Evolutionary conservation across 345 rosid genomes (phyloP), one percentile per base, ranked within the genome.

Genomic region (Viola odorata): DNA sequence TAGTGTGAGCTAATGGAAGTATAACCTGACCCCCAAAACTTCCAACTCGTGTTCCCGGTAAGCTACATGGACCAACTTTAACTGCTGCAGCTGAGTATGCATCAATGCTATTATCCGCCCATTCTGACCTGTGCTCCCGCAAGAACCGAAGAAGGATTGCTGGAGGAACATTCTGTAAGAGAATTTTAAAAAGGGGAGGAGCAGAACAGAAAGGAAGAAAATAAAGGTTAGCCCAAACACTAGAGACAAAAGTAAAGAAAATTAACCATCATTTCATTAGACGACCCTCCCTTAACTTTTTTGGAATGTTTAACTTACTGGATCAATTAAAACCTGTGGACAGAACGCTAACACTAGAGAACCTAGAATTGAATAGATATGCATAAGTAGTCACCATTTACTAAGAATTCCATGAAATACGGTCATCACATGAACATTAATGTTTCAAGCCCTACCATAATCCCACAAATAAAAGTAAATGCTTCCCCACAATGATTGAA

Each of bases 51-150:
- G 99, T 79, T 64, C 89, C 84, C 1, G 96, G 87, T 69, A 94
- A 71, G 79, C 76, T 81, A 73, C 87, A 91, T 55, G 99, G 96
- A 37, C 99, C 99, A 7, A 89, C 87, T 78, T 91, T 95, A 50
- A 95, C 84, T 5, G 97, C 98, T 11, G 98, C 96, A 17, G 92
- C 99, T 17, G 96, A 73, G 67, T 95, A 95, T 1, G 95, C 94
- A 82, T 95, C 99, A 50, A 91, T 88, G 69, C 76, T 82, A 81
- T 87, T 91, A 73, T 95, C 99, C 6, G 98, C 98, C 99, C 99
- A 95, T 76, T 95, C 99, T 50, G 99, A 95, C 66, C 99, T 81
- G 58, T 95, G 99, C 78, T 95, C 99, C 42, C 96, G 85, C 74
- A 95, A 76, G 70, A 95, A 95, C 69, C 96, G 81, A 10, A 95